Evolutionary conservation across 352 stramenopile genomes (phyloP), one percentile per base, ranked within the genome.

Genomic region (Phytophthora sp.): DNA sequence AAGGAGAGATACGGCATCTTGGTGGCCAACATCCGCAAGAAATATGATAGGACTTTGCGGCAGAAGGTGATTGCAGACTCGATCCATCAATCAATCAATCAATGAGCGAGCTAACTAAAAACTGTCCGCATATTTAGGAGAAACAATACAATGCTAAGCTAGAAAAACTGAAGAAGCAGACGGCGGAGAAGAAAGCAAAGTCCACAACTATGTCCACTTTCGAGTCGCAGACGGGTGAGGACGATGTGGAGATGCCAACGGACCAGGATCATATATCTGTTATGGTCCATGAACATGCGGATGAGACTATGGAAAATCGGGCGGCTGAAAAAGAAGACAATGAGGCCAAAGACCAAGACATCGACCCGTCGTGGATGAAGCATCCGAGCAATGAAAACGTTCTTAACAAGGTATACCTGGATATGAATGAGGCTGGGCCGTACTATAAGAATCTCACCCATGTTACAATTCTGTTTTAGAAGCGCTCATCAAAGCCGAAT

Each of bases 61-160:
- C 54, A 71, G 20, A 77, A 74, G 56, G 69, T 77, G 59, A 41
- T 54, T 44, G 35, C 7, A 38, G 23, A 26, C n/a, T 59, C 1
- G 24, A 70, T 21, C 46, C 13, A 74, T 69, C 52, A 64, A 66
- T 69, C 44, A 66, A 52, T 35, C 29, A 23, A 44, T 2, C 23
- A 23, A 7, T 24, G 13, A 58, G 30, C 41, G 18, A 30, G 24
- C 31, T 39, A 55, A 41, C 29, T 53, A 18, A n/a, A 1, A 29
- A 18, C 2, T 16, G 27, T 20, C 23, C 6, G 16, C 1, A 53
- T 33, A 16, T 21, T 50, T 42, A 77, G 69, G 50, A 68, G 59
- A 60, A 24, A 18, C 49, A 74, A 29, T 71, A 74, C 52, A 55
- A 69, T 16, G 31, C 54, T 29, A 74, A 66, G 16, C 26, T 67